phyloP scores from a whole-genome alignment of 805 yeast species.

The Barnettozyma californica region DNA sequence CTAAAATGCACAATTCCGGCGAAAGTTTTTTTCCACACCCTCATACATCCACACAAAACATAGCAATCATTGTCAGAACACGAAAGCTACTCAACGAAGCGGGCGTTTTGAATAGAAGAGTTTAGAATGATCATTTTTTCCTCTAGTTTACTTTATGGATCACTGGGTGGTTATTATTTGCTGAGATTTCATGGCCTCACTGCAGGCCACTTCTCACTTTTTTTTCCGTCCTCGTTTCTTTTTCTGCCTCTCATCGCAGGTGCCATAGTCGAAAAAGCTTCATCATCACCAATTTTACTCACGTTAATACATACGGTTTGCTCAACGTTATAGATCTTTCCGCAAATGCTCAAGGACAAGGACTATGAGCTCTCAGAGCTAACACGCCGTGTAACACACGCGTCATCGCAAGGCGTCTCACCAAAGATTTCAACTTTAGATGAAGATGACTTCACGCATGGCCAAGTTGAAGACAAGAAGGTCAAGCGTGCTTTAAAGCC shows the following conservation, averaged over 20 bases:
- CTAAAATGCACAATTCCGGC: background rate
- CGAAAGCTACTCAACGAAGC: no score
- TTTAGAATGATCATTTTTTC: no score
- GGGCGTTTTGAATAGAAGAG: no score
- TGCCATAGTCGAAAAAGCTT: background rate
- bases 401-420: background rate
- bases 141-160: no score
- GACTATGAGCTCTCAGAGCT: constrained; percentile 2
- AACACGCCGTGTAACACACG: background rate
- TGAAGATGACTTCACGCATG: background rate
- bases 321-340: background rate
- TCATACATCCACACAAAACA: no score
- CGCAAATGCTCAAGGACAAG: background rate
- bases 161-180: no score
- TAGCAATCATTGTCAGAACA: no score
- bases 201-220: no score
- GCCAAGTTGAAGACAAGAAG: constrained; percentile 21
- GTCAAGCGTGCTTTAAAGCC: constrained; percentile 58
- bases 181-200: no score
- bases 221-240: background rate
- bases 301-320: background rate
- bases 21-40: background rate
- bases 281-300: background rate
- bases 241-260: background rate
- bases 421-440: background rate